Evolutionary conservation across 805 yeast species (phyloP), one percentile per base, ranked within the genome.

Genomic region (Osmozyma mogii): DNA sequence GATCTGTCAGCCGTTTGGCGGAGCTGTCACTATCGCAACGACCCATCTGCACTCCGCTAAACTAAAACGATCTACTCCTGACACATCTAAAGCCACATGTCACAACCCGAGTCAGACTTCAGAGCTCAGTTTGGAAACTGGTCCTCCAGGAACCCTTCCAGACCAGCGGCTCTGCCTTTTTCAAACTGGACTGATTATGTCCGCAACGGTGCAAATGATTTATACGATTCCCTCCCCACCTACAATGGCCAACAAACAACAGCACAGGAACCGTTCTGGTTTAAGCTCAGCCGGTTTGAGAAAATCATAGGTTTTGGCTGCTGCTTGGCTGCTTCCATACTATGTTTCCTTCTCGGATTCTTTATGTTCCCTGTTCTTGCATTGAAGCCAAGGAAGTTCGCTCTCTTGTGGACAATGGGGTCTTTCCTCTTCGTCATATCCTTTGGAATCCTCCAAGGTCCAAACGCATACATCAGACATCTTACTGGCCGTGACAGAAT

Each of bases 401-500:
- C 94, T 9, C 61, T 78, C 42, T 50, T 81, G 19, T 92, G 98
- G 97, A 76, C 95, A 2, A 62, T 89, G 57, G 98, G 97, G 0
- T 82, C 95, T 2, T 49, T 92, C 9, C 57, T 92, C 25, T 89
- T 92, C 56, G 84, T 92, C 12, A 50, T 84, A 5, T 84, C 95
- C 20, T 92, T 92, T 58, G 96, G 95, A 2, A 74, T 85, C 12
- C 59, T 89, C 14, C 96, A 87, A 61, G 98, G 98, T 0, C 96
- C 96, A 0, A 66, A 75, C n/a, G 77, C 78, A 20, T 92, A 85
- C 51, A 38, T 75, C 24, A 61, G 64, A 27, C 97, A 89, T 51
- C 65, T 92, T 38, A 53, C 81, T 4, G 78, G 95, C 3, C 68
- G 71, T 21, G 81, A 76, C 29, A 69, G 98, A 42, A 61, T 89